Evolutionary conservation across 2,329 filamentous ascomycete species (phyloP), one percentile per base, ranked within the genome.

Genomic region (Thermoascus crustaceus): DNA sequence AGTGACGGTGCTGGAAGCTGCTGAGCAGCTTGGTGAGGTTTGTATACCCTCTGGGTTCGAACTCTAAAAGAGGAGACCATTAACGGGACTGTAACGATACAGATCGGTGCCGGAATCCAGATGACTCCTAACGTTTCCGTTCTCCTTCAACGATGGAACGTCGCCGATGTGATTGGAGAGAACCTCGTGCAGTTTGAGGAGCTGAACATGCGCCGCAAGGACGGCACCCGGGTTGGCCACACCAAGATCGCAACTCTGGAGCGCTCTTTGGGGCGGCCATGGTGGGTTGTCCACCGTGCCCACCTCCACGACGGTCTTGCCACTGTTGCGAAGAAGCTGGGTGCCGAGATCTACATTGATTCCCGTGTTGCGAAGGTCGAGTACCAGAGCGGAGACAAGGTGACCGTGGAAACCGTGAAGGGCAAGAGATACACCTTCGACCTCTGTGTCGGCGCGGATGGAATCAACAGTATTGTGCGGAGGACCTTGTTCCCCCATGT

Each of bases 281-380:
- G 66, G 55, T 69, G 64, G 61, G 53, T 71, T 10, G 68, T 71
- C 7, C 66, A 71, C 32, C 53, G 66, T 11, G 66, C 67, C 8
- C 64, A 71, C 47, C 54, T 72, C 4, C 68, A 71, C 38, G 52
- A 57, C 11, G 64, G 64, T 9, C 49, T 71, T 2, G 57, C 60
- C 8, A 49, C 62, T 14, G 53, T 65, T 9, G 66, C 66, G 2
- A 44, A 53, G 14, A 45, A 54, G 9, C 47, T 57, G 9, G 67
- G 67, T 1, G 63, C 59, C 1, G 44, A 49, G 4, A 48, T 70
- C 19, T 38, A 60, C 17, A 59, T 67, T 7, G 43, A 52, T 13
- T 58, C 58, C 11, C 53, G 58, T 22, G 63, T 69, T 4, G 39
- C 41, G 3, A 43, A 48, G 9, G 42, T 68, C 5, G 33, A 54